Evolutionary conservation across 2,329 filamentous ascomycete genomes (phyloP).

Genomic region (Akanthomyces lecanii): DNA sequence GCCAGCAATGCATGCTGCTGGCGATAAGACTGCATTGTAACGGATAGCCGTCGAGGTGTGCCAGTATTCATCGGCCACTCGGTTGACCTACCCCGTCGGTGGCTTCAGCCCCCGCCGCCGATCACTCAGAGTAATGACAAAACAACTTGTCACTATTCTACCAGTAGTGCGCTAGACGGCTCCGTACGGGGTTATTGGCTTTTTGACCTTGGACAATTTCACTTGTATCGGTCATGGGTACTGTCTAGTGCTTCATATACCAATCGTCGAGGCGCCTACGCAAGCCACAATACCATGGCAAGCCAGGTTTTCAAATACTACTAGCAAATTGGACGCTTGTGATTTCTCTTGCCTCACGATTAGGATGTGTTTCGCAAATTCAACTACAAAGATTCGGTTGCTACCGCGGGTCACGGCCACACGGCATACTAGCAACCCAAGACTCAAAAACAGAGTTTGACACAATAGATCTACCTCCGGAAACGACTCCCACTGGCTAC

Average conservation of each 20-base stretch:
- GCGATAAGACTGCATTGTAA: neutral
- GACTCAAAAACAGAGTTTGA: neutral
- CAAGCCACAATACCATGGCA: neutral
- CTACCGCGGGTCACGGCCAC: neutral
- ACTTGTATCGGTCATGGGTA: neutral
- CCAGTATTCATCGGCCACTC: neutral
- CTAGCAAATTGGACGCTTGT: neutral
- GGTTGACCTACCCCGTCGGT: conserved; percentile 1
- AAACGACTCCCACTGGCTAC: neutral
- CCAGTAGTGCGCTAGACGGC: neutral
- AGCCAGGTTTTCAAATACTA: neutral
- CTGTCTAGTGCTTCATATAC: neutral
- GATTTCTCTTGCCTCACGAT: neutral
- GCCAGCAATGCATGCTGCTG: neutral
- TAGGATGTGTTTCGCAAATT: neutral
- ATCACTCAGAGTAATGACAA: neutral
- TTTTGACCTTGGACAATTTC: neutral
- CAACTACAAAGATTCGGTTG: neutral
- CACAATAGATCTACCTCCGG: neutral
- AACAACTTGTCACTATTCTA: neutral
- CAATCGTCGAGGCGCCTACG: neutral
- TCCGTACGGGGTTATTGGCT: neutral
- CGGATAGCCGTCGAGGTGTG: no score
- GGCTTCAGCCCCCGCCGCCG: conserved; percentile 4
- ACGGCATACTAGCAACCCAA: neutral